phyloP scores from a whole-genome alignment of 176 grass and related monocot species.

The Carex littledalei region DNA sequence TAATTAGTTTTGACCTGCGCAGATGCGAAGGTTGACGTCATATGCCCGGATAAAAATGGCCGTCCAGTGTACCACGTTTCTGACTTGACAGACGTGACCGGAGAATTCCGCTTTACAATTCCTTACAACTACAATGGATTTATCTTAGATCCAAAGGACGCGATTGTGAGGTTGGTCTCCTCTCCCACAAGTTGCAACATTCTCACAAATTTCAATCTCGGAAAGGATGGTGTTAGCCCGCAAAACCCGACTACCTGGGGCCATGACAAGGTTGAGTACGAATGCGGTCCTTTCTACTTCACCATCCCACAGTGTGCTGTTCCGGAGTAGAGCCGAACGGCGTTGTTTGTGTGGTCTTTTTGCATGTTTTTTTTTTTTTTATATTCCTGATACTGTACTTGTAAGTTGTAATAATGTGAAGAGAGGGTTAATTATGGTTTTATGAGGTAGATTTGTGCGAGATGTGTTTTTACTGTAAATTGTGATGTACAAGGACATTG shows the following conservation, averaged over 20 bases:
- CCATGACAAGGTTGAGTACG: conserved; percentile 25
- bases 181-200: conserved; percentile 40
- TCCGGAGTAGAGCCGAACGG: background rate
- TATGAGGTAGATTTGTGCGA: background rate
- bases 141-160: conserved; percentile 14
- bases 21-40: conserved; percentile 55
- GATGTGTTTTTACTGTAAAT: background rate
- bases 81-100: conserved; percentile 40
- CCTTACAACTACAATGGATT: background rate
- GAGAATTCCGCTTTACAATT: conserved; percentile 47
- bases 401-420: conserved; percentile 1
- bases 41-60: conserved; percentile 44
- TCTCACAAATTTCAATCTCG: conserved; percentile 62
- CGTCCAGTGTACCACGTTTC: conserved; percentile 31
- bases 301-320: conserved; percentile 38
- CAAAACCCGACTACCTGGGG: conserved; percentile 17
- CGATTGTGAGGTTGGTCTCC: conserved; percentile 45
- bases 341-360: background rate
- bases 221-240: conserved; percentile 34
- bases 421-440: background rate
- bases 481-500: background rate
- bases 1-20: background rate
- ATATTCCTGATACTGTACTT: background rate
- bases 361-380: background rate
- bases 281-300: conserved; percentile 56